Percentiles rank a stretch among this genome's conserved stretches.
These are phyloP conservation scores for Sporothrix variecibatus DNA, from an alignment of 2,329 filamentous ascomycete genomes.

Conservation along the genomic window DNA sequence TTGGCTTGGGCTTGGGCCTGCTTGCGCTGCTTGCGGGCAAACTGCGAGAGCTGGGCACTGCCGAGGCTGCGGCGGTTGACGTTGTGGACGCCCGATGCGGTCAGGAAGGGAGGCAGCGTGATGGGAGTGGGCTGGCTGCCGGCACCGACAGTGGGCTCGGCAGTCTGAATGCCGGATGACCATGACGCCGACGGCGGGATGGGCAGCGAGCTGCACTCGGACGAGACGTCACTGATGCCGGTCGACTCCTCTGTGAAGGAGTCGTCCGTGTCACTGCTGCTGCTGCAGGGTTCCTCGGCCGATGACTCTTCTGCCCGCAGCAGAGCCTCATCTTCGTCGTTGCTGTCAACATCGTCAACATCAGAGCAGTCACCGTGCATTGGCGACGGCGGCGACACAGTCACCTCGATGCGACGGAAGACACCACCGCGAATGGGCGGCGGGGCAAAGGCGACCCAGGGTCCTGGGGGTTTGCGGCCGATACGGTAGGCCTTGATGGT, in stretches of 20 bases:
- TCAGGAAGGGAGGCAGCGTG: conserved; percentile 19
- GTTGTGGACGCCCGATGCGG: conserved; percentile 14
- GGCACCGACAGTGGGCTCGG: neutral
- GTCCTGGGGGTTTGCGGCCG: conserved; percentile 54
- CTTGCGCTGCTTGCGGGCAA: conserved; percentile 9
- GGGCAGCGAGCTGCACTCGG: conserved; percentile 20
- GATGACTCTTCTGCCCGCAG: conserved; percentile 17
- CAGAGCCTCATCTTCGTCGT: conserved; percentile 13
- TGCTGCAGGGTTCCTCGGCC: neutral
- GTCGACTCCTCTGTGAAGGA: conserved; percentile 11
- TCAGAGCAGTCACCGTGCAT: neutral
- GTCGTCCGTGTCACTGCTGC: conserved; percentile 24
- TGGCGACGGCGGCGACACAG: conserved; percentile 17
- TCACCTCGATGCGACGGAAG: conserved; percentile 23
- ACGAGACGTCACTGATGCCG: conserved; percentile 21
- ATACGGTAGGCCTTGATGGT: conserved; percentile 64
- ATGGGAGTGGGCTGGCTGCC: neutral
- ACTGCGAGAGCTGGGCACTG: conserved; percentile 18
- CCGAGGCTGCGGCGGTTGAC: conserved; percentile 20
- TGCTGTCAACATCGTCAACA: neutral
- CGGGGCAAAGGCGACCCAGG: conserved; percentile 57
- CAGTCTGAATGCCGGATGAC: conserved; percentile 7
- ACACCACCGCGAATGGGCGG: conserved; percentile 52
- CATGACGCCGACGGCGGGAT: neutral
- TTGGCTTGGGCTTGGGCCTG: neutral